Base-by-base conservation (phyloP, 306 rosid genomes). In the Quercus variabilis region DNA sequence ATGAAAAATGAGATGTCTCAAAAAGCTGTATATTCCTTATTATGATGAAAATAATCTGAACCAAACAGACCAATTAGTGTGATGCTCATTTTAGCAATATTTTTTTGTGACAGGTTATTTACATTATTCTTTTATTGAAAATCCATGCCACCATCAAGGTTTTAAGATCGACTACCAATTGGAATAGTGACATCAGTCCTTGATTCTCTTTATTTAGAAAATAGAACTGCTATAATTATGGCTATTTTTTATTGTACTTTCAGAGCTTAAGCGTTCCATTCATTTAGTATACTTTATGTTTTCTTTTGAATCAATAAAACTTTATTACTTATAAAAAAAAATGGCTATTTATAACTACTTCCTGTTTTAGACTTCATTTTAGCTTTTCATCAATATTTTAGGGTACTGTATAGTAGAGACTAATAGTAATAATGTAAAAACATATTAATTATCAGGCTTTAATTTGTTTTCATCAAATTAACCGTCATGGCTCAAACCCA, bases 1-100 rank as follows among this genome's bases (percentile, higher is more conserved):
- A 10, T 49, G 54, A 49, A 49, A 10, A 49, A 49, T 11, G 5
- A 0, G 54, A 49, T 49, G 15, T 13, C 12, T 49, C 5, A 49
- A 49, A 49, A 49, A 49, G 54, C 5, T 49, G 17, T 49, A 49
- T 49, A 49, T 49, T 49, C 17, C 54, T 49, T 49, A 0, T 49
- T 49, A 49, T 49, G 54, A 49, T 49, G 54, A 49, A 49, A 49
- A 10, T 49, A 49, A 49, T 1, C 54, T 49, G 54, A 49, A 49
- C 54, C 17, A 49, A 12, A 12, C 5, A 49, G 17, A 49, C 4
- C 0, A 49, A 49, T 49, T 49, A 71, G 12, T n/a, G 43, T 35
- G 33, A 76, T 75, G 72, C 41, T 26, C 52, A 25, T 74, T 73
- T 80, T 52, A 13, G 25, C 18, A 63, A 74, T 74, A 9, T 10